A percentile compares a stretch with the other conserved stretches of the same genome.
Conservation (phyloP, 345 rosid genomes). For the Gossypium turneri region DNA sequence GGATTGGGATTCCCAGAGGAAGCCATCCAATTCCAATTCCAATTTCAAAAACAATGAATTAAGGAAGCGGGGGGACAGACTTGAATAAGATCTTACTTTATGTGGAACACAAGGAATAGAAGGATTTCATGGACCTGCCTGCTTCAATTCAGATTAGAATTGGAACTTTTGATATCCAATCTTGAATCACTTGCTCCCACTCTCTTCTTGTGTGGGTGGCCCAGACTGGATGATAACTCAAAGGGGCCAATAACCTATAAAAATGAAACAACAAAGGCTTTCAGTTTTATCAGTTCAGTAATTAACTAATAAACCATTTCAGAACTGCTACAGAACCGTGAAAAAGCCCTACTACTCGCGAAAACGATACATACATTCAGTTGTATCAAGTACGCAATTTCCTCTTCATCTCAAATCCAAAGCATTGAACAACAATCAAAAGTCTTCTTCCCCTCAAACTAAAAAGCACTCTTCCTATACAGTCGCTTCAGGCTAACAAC, state of each 20-base stretch:
- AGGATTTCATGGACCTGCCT: not conserved
- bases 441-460: not conserved
- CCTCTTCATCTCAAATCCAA: not conserved
- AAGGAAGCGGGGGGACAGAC: not conserved
- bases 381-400: not conserved
- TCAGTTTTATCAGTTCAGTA: not conserved
- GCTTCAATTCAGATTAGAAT: conserved; percentile 10
- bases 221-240: conserved; percentile 3
- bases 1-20: conserved; percentile 19
- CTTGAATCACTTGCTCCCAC: not conserved
- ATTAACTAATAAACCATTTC: not conserved
- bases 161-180: not conserved
- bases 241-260: not conserved
- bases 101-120: not conserved
- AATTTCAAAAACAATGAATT: not conserved
- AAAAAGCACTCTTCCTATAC: not conserved
- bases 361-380: not conserved
- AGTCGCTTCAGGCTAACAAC: not conserved
- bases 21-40: conserved; percentile 11
- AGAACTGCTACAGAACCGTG: not conserved
- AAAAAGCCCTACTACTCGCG: not conserved
- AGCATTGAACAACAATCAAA: not conserved
- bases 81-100: not conserved
- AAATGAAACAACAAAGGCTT: not conserved
- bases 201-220: not conserved